Base-by-base conservation (phyloP, 2,329 filamentous ascomycete genomes). In the Aquanectria penicillioides region DNA sequence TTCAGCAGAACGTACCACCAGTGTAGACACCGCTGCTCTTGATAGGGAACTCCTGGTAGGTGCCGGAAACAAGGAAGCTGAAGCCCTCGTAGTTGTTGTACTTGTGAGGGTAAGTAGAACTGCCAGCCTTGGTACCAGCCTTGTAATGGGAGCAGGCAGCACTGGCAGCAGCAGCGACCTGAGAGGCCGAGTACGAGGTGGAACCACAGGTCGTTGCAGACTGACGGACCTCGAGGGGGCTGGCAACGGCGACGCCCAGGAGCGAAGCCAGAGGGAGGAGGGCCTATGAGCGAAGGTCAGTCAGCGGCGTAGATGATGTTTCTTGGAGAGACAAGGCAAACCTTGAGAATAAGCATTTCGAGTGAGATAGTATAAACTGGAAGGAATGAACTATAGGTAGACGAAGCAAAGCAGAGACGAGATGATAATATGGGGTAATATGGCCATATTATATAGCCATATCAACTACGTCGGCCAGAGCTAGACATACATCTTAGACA, bases 11-110 rank as follows among this genome's bases (percentile, higher is more conserved):
- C 75, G 15, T 63, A 77, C 76, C 74, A 2, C 76, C 75, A 5
- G 51, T 67, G 66, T 78, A 78, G 23, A 75, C 59, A 23, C 75
- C 75, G 3, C 62, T 64, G 4, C 58, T 59, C 34, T 68, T 54
- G 48, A 78, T 75, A 49, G 76, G 76, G 58, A 78, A 78, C 68
- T 78, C 76, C 56, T 77, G 73, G 67, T 72, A 78, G 3, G 76
- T 75, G 0, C 72, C 72, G 12, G 29, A n/a, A 23, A 68, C 59
- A n/a, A 62, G 36, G 40, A 78, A 78, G 46, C 64, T 47, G 28
- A 78, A 77, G 26, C 71, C 75, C 68, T 78, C 76, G 28, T 61
- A 66, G 74, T 78, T 75, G 68, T 74, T 73, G 69, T 74, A 78
- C 26, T 61, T 64, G 64, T 78, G 76, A n/a, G 76, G 76, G 57